Evolutionary conservation across 331 rosid species (phyloP).

Genomic region (Arachis monticola): DNA sequence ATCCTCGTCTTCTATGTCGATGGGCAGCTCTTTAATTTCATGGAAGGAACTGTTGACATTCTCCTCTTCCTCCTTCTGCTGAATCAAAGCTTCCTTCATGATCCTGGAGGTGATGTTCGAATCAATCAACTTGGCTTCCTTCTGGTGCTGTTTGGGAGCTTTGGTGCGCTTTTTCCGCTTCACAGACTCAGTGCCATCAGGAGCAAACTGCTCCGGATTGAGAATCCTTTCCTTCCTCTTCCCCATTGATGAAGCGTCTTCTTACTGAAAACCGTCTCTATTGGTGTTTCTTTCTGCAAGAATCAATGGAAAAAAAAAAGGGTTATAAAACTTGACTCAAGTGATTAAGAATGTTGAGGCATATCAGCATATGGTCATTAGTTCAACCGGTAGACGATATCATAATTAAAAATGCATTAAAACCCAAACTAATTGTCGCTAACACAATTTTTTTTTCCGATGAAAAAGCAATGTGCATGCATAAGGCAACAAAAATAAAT

Average conservation of each 20-base stretch:
- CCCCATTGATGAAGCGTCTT: conserved; percentile 54
- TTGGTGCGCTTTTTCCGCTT: conserved; percentile 58
- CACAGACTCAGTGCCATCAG: conserved; percentile 48
- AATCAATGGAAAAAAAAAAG: background rate
- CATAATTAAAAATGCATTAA: too few relatives aligned
- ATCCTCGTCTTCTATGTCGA: conserved; percentile 38
- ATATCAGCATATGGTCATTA: background rate
- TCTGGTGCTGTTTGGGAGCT: conserved; percentile 63
- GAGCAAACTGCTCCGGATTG: conserved; percentile 78
- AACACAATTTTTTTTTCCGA: too few relatives aligned
- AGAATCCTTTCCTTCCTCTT: conserved; percentile 73
- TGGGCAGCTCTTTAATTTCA: conserved; percentile 39
- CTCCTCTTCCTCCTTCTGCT: conserved; percentile 48
- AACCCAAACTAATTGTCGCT: too few relatives aligned
- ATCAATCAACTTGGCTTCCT: conserved; percentile 58
- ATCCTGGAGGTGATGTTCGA: conserved; percentile 76
- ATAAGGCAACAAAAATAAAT: too few relatives aligned
- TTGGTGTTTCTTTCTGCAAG: background rate
- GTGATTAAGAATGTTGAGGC: background rate
- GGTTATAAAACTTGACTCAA: background rate
- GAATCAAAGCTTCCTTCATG: conserved; percentile 58
- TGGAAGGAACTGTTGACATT: conserved; percentile 32
- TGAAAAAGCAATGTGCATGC: too few relatives aligned
- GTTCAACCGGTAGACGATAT: too few relatives aligned
- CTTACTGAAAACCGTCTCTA: background rate